A percentile compares a stretch with the other conserved stretches of the same genome.
Conservation (phyloP, 306 rosid genomes). For the Phaseolus lunatus region DNA sequence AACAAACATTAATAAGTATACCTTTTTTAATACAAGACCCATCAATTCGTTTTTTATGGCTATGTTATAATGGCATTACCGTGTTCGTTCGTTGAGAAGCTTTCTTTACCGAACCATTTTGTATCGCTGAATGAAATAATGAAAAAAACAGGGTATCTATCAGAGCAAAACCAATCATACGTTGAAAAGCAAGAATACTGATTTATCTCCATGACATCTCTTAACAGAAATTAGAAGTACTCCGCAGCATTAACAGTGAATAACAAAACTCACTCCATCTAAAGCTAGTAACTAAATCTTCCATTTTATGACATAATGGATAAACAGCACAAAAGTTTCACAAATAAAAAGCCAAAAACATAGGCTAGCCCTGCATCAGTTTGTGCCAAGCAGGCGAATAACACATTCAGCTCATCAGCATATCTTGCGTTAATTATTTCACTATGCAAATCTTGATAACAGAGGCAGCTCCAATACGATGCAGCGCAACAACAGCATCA, state of each 20-base stretch:
- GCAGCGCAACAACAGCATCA: constrained; percentile 91
- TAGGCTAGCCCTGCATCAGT: constrained; percentile 39
- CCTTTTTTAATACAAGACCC: too few relatives aligned
- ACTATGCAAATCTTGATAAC: constrained; percentile 93
- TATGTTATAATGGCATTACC: too few relatives aligned
- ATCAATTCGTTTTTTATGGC: too few relatives aligned
- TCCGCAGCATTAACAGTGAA: constrained; percentile 23
- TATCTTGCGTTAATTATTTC: constrained; percentile 59
- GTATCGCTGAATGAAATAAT: too few relatives aligned
- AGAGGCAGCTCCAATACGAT: constrained; percentile 87
- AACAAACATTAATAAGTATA: too few relatives aligned
- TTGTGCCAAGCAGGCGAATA: constrained; percentile 24
- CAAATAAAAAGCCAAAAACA: constrained; percentile 38
- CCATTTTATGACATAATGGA: constrained; percentile 39
- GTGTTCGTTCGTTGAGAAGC: too few relatives aligned
- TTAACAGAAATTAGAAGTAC: constrained; percentile 8
- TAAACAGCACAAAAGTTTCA: constrained; percentile 42
- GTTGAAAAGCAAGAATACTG: constrained; percentile 1
- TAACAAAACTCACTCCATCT: constrained; percentile 37
- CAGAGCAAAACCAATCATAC: neutral
- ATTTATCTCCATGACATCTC: constrained; percentile 37
- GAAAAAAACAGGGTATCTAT: too few relatives aligned
- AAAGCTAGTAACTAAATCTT: constrained; percentile 39
- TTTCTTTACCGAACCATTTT: too few relatives aligned
- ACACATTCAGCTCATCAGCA: constrained; percentile 34